Percentiles rank a stretch among this genome's conserved stretches.
Evolutionary conservation across 73 alveolate genomes (phyloP).

Genomic region (Paramecium octaurelia): DNA sequence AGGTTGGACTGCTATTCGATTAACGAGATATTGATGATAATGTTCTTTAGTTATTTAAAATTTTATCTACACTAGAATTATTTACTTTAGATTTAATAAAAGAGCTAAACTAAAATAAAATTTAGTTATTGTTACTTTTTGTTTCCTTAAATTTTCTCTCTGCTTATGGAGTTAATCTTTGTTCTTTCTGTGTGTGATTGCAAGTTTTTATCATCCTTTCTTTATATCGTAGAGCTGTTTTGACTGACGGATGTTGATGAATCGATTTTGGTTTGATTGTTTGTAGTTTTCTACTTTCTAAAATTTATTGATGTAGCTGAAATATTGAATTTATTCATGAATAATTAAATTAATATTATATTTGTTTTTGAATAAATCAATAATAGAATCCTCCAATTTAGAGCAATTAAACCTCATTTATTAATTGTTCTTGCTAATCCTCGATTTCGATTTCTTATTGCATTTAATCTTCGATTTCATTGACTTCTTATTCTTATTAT

Average conservation of each 20-base stretch:
- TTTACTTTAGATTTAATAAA: neutral
- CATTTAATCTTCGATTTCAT: neutral
- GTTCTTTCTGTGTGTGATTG: neutral
- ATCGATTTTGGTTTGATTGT: neutral
- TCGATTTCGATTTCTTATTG: neutral
- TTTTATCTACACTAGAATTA: neutral
- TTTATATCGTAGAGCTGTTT: neutral
- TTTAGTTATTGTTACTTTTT: neutral
- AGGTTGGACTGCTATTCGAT: neutral
- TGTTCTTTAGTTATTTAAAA: neutral
- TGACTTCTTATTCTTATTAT: neutral
- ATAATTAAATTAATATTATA: neutral
- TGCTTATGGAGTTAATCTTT: neutral
- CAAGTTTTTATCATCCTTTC: neutral
- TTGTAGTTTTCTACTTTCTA: neutral
- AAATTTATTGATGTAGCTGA: neutral
- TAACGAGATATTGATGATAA: neutral
- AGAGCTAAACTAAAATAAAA: neutral
- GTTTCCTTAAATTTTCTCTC: neutral
- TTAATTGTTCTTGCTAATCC: neutral
- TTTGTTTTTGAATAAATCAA: neutral
- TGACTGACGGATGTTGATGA: neutral
- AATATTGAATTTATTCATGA: neutral
- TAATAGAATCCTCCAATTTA: constrained; percentile 14
- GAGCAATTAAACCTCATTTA: neutral